A percentile compares a stretch with the other conserved stretches of the same genome.
These are phyloP conservation scores for Cutaneotrichosporon dermatis DNA, from an alignment of 1,284 basidiomycete genomes.

Conservation along the genomic window DNA sequence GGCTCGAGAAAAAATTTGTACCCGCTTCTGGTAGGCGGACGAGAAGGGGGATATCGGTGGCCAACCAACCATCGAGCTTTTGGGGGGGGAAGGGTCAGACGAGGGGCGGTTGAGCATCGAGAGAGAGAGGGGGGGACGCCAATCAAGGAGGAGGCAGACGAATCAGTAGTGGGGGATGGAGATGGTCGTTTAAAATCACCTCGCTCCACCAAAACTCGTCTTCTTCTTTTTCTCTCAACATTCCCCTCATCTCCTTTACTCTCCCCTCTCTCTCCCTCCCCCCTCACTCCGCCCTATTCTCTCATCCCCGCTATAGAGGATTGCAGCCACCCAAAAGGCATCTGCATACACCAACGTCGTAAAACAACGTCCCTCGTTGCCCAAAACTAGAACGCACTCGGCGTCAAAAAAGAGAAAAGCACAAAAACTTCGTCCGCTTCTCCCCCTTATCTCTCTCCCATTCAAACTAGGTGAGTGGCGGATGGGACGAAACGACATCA, in stretches of 20 bases:
- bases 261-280: neutral
- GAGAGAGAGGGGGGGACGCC: no score
- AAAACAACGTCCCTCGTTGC: neutral
- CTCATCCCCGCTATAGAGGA: conserved; percentile 8
- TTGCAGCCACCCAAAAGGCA: conserved; percentile 3
- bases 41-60: neutral
- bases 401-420: conserved; percentile 1
- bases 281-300: conserved; percentile 1
- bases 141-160: no score
- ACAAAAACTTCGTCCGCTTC: neutral
- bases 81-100: no score
- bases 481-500: neutral
- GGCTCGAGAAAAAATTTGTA: neutral
- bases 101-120: no score
- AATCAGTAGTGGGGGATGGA: no score
- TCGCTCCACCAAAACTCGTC: conserved; percentile 5
- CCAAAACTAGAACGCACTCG: conserved; percentile 1
- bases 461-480: neutral
- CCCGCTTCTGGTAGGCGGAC: neutral
- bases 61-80: neutral
- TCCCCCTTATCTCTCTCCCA: neutral
- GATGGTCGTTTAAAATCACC: neutral
- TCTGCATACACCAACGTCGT: neutral
- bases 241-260: neutral
- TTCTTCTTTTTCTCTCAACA: neutral